A percentile compares a stretch with the other conserved stretches of the same genome.
phyloP scores from a whole-genome alignment of 225 moss, liverwort and hornwort species.

The Polytrichum commune region DNA sequence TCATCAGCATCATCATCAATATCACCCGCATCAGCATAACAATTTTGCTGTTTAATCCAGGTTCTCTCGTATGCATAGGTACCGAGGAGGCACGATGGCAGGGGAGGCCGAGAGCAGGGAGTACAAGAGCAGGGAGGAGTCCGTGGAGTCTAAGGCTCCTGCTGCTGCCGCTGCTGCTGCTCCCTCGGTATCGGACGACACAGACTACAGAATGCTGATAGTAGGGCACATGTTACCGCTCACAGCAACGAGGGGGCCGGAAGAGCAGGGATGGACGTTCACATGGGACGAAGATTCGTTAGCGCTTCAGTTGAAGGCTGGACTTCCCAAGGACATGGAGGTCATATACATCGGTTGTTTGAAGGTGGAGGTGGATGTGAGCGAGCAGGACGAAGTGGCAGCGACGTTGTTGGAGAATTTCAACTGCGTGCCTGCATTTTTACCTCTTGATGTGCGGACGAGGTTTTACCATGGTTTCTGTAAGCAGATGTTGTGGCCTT shows the following conservation, averaged over 20 bases:
- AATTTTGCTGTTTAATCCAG: too few species aligned
- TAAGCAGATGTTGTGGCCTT: slow-evolving; percentile 89
- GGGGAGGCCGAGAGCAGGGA: slow-evolving; percentile 49
- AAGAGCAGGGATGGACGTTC: slow-evolving; percentile 80
- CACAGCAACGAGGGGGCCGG: slow-evolving; percentile 57
- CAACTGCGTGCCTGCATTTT: slow-evolving; percentile 89
- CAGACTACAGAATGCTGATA: slow-evolving; percentile 63
- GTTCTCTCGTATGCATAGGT: too few species aligned
- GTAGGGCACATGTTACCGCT: slow-evolving; percentile 87
- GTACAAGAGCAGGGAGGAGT: slow-evolving; percentile 36
- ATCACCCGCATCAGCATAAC: too few species aligned
- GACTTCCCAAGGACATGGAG: slow-evolving; percentile 76
- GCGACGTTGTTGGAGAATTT: slow-evolving; percentile 69
- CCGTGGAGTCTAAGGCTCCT: background rate
- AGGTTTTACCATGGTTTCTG: slow-evolving; percentile 91
- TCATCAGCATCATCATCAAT: too few species aligned
- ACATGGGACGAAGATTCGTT: slow-evolving; percentile 79
- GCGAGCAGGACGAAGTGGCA: slow-evolving; percentile 88
- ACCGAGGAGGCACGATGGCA: too few species aligned
- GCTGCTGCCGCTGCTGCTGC: too few species aligned
- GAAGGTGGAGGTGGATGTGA: slow-evolving; percentile 71
- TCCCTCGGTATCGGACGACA: slow-evolving; percentile 30
- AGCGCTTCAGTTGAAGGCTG: slow-evolving; percentile 74
- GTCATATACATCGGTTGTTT: slow-evolving; percentile 84
- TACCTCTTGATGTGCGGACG: slow-evolving; percentile 54